Percentiles rank a stretch among this genome's conserved stretches.
Evolutionary conservation across 163 green algal genomes (phyloP).

Genomic region (Chlamydomonas reinhardtii): DNA sequence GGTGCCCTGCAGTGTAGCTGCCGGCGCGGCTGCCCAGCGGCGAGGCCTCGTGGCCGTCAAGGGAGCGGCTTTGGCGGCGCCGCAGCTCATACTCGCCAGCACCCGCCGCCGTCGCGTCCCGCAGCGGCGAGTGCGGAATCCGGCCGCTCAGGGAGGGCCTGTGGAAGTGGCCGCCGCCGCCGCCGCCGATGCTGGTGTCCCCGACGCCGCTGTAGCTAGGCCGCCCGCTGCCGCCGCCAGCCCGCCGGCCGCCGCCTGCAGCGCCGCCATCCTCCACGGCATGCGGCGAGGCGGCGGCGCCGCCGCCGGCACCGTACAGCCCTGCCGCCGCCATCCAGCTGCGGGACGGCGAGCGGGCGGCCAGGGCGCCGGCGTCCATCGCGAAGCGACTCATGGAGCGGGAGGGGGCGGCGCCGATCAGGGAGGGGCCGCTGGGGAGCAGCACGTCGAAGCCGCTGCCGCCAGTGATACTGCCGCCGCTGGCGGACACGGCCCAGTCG

Average conservation of each 20-base stretch:
- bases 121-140: no score
- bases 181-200: background rate
- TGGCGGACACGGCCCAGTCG: background rate
- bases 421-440: background rate
- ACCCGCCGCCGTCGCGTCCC: no score
- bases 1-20: background rate
- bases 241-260: background rate
- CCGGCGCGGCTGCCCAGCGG: background rate
- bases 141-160: no score
- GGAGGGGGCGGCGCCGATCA: background rate
- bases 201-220: no score
- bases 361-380: background rate
- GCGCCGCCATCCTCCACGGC: no score
- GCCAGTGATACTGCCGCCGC: background rate
- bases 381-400: conserved; percentile 36
- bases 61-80: background rate
- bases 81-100: background rate
- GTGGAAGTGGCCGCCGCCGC: background rate
- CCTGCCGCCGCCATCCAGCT: background rate
- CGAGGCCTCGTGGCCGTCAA: background rate
- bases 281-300: no score
- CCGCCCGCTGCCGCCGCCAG: background rate
- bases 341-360: background rate
- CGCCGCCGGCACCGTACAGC: no score
- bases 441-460: background rate